Base-by-base conservation (phyloP, 2,329 filamentous ascomycete genomes). In the Sphaerulina musiva region DNA sequence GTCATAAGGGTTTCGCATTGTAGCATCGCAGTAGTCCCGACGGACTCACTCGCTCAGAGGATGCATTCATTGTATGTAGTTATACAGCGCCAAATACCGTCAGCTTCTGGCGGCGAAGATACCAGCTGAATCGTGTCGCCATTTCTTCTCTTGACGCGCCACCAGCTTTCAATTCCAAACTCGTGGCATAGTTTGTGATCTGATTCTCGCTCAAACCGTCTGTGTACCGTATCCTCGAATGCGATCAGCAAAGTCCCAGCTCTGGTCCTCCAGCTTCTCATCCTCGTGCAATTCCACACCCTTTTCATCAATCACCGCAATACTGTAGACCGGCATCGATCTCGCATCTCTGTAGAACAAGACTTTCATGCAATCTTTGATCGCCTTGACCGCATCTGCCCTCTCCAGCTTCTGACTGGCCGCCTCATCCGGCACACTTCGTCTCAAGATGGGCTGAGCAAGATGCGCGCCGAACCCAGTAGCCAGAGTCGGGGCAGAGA, bases 321-420 rank as follows among this genome's bases (percentile, higher is more conserved):
- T 85, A 61, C 88, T 93, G 77, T 96, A 98, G 64, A 81, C 80
- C 74, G 96, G 90, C 74, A 93, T 76, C 76, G 88, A 95, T 72
- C 93, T 84, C 43, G 93, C 93, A 74, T 98, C 93, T 66, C 93
- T 83, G 79, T 98, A 98, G 78, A 88, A 98, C 57, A 98, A 80
- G 50, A 97, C 92, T 81, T 97, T 97, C 88, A 98, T 91, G 74
- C 90, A 95, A 76, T 95, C 87, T 77, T 87, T 87, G 69, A 98
- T 75, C 40, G 89, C 81, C 55, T 85, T 77, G 57, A 96, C 78
- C 46, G 93, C 93, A 69, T 87, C 73, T 66, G 96, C 91, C 70
- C 83, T 81, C 40, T 78, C 84, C 60, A 97, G 78, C 56, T 82
- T 77, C 65, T 82, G 78, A 34, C 87, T 84, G 41, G 87, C 77